Percentiles rank a stretch among this genome's conserved stretches.
phyloP scores from a whole-genome alignment of 495 filamentous ascomycete genomes.

The Xylaria intraflava region DNA sequence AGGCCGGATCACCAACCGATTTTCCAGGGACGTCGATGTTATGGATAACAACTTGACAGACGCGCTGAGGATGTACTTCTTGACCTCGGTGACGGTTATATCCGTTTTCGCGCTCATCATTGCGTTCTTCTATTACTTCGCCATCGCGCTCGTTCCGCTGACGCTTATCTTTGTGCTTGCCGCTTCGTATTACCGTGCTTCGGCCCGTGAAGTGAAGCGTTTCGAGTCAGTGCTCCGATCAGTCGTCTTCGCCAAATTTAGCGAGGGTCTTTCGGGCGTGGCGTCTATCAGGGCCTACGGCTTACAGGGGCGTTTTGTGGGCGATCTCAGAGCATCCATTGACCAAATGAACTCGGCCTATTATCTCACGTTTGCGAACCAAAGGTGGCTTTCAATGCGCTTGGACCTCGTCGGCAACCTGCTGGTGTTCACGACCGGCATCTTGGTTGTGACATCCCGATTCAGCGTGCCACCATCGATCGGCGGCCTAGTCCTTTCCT shows the following conservation, averaged over 20 bases:
- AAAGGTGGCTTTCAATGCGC: constrained; percentile 81
- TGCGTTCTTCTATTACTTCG: constrained; percentile 89
- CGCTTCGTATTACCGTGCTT: constrained; percentile 81
- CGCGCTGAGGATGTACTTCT: constrained; percentile 86
- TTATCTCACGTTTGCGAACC: constrained; percentile 88
- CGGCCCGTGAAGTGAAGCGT: constrained; percentile 88
- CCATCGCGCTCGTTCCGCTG: constrained; percentile 79
- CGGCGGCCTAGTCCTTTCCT: constrained; percentile 79
- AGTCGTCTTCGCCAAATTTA: constrained; percentile 81
- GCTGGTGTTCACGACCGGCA: constrained; percentile 78
- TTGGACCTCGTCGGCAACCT: constrained; percentile 76
- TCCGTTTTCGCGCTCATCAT: constrained; percentile 86
- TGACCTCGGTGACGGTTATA: constrained; percentile 71
- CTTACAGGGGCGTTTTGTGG: constrained; percentile 62
- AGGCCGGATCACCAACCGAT: constrained; percentile 94
- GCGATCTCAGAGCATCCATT: constrained; percentile 61
- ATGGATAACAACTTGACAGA: constrained; percentile 94
- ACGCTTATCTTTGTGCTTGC: constrained; percentile 75
- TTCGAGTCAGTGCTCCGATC: constrained; percentile 87
- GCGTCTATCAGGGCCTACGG: constrained; percentile 87
- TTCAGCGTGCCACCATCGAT: constrained; percentile 81
- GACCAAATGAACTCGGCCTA: constrained; percentile 92
- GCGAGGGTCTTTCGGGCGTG: constrained; percentile 77
- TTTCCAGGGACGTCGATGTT: constrained; percentile 88
- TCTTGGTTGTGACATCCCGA: constrained; percentile 89